A percentile compares a stretch with the other conserved stretches of the same genome.
Conservation (phyloP, 257 asterid species). For the Datura wrightii region DNA sequence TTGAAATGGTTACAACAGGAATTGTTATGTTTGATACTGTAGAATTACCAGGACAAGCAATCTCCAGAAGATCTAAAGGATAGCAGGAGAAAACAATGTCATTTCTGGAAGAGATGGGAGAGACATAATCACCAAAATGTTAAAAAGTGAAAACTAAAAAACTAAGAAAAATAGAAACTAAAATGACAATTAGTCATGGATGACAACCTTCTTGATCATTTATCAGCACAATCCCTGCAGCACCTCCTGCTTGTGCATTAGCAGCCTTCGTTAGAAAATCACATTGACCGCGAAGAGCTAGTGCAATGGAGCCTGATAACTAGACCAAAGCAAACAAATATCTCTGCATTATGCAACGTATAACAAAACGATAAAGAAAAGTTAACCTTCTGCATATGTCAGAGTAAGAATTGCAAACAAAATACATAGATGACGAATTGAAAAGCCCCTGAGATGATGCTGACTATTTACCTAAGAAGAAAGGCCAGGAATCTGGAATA, state of each 20-base stretch:
- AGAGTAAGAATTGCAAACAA: background rate
- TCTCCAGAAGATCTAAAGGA: conserved; percentile 75
- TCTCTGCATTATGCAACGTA: background rate
- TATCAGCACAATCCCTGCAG: conserved; percentile 80
- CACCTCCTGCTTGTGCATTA: conserved; percentile 84
- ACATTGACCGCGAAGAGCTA: conserved; percentile 91
- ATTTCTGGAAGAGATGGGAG: conserved; percentile 29
- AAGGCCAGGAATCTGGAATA: conserved; percentile 10
- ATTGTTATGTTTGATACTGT: conserved; percentile 57
- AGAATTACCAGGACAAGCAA: conserved; percentile 72
- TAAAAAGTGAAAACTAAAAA: background rate
- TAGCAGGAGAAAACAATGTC: conserved; percentile 40
- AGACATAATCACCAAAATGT: background rate
- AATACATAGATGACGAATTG: background rate
- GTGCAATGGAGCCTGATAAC: conserved; percentile 73
- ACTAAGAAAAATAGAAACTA: conserved; percentile 31
- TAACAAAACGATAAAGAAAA: conserved; percentile 4
- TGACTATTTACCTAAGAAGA: background rate
- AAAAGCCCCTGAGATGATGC: background rate
- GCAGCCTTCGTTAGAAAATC: conserved; percentile 79
- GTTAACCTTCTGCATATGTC: background rate
- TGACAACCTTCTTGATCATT: conserved; percentile 78
- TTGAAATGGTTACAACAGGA: conserved; percentile 81
- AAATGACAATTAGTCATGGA: conserved; percentile 2
- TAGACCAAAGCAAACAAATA: conserved; percentile 49